Conservation (phyloP, 164 flowering plant genomes). For the Macadamia tetraphylla region DNA sequence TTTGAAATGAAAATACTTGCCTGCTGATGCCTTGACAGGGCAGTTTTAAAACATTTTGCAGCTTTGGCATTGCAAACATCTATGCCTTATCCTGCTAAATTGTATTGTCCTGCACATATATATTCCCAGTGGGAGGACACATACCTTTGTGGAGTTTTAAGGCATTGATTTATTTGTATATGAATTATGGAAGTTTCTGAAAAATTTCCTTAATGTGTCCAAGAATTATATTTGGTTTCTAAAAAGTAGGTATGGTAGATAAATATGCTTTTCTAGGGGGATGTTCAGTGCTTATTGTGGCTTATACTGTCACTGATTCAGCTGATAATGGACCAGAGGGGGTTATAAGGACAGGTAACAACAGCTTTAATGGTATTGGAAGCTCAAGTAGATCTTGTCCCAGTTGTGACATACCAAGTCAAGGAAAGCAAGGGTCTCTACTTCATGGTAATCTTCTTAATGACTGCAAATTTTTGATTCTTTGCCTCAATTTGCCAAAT, state of each 20-base stretch:
- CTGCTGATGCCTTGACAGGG: constrained; percentile 8
- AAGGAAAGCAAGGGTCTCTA: constrained; percentile 39
- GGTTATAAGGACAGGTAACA: constrained; percentile 19
- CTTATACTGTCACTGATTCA: constrained; percentile 40
- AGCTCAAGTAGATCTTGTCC: constrained; percentile 33
- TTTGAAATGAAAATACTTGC: not conserved
- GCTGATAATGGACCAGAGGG: constrained; percentile 58
- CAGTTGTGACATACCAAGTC: constrained; percentile 30
- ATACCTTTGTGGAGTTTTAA: constrained; percentile 36
- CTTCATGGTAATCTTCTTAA: constrained; percentile 41
- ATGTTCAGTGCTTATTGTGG: constrained; percentile 23
- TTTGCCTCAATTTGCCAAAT: not conserved
- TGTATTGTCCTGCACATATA: constrained; percentile 42
- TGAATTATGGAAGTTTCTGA: not conserved
- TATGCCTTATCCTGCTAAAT: constrained; percentile 43
- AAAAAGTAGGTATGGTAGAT: not conserved
- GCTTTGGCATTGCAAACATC: constrained; percentile 54
- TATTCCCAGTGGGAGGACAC: constrained; percentile 60
- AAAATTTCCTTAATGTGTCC: not conserved
- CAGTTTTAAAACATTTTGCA: constrained; percentile 23
- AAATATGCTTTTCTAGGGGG: constrained; percentile 3
- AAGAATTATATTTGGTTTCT: not conserved
- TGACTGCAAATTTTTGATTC: not conserved
- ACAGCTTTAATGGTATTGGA: constrained; percentile 30
- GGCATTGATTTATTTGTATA: constrained; percentile 35